These are phyloP conservation scores for Lablab purpureus DNA, from an alignment of 306 rosid species.

Conservation along the genomic window DNA sequence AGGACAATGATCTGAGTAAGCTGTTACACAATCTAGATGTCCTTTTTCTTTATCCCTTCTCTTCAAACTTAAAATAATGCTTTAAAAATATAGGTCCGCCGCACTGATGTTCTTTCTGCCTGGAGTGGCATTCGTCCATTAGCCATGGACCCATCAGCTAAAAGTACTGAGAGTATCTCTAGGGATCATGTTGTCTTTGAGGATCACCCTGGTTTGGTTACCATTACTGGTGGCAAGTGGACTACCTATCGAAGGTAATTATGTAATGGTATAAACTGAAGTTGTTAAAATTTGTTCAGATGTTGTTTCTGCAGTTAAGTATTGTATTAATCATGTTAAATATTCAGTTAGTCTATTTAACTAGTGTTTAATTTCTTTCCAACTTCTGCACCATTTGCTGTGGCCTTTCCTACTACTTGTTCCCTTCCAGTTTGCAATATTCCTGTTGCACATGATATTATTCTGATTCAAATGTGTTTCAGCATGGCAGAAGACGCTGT, in stretches of 20 bases:
- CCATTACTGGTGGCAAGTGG: conserved; percentile 93
- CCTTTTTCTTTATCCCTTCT: conserved; percentile 5
- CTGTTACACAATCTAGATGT: conserved; percentile 32
- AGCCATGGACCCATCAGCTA: conserved; percentile 76
- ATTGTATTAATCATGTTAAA: background rate
- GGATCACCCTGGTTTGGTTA: conserved; percentile 85
- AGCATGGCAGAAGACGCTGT: conserved; percentile 98
- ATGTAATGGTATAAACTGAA: conserved; percentile 30
- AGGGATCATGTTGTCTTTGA: conserved; percentile 90
- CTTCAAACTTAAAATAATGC: conserved; percentile 40
- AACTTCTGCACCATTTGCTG: conserved; percentile 10
- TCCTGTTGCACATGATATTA: conserved; percentile 15
- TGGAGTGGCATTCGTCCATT: conserved; percentile 96
- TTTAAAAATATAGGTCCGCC: conserved; percentile 68
- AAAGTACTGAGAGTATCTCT: conserved; percentile 77
- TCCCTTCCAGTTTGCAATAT: background rate
- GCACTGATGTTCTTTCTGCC: conserved; percentile 86
- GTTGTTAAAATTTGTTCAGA: conserved; percentile 22
- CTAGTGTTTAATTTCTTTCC: conserved; percentile 4
- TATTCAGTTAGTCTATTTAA: conserved; percentile 26
- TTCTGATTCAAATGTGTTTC: conserved; percentile 49
- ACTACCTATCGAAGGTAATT: conserved; percentile 85
- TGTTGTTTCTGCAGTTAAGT: conserved; percentile 20
- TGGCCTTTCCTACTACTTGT: conserved; percentile 3
- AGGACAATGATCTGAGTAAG: conserved; percentile 9